A percentile compares a stretch with the other conserved stretches of the same genome.
These are phyloP conservation scores for Umbelopsis sp. DNA, from an alignment of 192 early-diverging fungal genomes.

Conservation along the genomic window DNA sequence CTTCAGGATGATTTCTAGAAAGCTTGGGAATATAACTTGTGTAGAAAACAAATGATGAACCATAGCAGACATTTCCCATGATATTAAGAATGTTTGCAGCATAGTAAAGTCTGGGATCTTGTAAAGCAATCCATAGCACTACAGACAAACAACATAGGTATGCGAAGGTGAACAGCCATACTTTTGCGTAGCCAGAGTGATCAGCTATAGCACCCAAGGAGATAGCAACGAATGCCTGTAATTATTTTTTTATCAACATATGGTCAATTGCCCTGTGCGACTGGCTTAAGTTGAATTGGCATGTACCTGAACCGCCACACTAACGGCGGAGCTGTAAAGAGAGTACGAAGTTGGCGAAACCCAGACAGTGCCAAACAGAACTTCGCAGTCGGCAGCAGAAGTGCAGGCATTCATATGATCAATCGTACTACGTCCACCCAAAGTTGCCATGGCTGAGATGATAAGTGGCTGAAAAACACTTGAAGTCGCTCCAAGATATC, in stretches of 20 bases:
- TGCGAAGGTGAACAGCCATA: not conserved
- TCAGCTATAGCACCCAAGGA: conserved; percentile 21
- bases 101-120: conserved; percentile 12
- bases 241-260: too few relatives aligned
- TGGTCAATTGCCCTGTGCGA: too few relatives aligned
- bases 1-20: conserved; percentile 21
- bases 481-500: conserved; percentile 15
- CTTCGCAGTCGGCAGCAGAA: not conserved
- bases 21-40: conserved; percentile 17
- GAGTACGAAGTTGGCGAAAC: conserved; percentile 20
- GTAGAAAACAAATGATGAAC: conserved; percentile 18
- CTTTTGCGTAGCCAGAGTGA: conserved; percentile 20
- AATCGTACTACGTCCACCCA: not conserved
- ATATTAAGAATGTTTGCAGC: conserved; percentile 14
- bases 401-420: not conserved
- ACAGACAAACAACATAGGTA: not conserved
- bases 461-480: conserved; percentile 24
- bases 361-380: conserved; percentile 17
- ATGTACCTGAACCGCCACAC: conserved; percentile 14
- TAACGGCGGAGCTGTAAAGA: conserved; percentile 20
- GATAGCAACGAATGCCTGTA: conserved; percentile 15
- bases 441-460: conserved; percentile 9
- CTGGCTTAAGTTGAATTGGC: not conserved
- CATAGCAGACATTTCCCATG: conserved; percentile 19
- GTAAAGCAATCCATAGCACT: conserved; percentile 15